phyloP scores from a whole-genome alignment of 1,284 basidiomycete genomes.

The Kalmanozyma brasiliensis region DNA sequence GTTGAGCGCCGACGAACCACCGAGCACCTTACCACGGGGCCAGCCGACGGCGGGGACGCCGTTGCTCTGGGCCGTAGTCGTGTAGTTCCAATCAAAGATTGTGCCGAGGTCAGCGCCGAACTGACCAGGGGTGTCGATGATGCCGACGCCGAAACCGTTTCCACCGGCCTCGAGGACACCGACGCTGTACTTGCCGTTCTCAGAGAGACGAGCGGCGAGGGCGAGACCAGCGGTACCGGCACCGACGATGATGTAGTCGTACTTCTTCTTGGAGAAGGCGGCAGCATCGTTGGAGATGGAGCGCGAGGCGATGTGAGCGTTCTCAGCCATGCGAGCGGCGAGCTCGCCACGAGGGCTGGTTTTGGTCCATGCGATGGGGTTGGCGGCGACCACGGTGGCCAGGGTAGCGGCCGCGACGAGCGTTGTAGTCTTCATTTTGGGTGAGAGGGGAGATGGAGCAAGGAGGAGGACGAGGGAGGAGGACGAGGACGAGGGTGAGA shows the following conservation, averaged over 20 bases:
- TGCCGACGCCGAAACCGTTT: constrained; percentile 43
- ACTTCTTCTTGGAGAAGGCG: constrained; percentile 34
- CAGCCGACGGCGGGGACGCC: constrained; percentile 46
- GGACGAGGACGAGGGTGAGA: neutral
- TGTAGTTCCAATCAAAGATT: constrained; percentile 59
- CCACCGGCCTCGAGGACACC: constrained; percentile 63
- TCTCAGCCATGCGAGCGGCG: constrained; percentile 33
- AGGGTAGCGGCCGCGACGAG: constrained; percentile 39
- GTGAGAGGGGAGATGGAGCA: neutral
- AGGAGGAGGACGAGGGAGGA: neutral
- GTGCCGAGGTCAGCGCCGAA: constrained; percentile 57
- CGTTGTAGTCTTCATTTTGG: constrained; percentile 43
- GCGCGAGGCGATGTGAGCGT: constrained; percentile 36
- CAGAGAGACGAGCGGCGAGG: constrained; percentile 57
- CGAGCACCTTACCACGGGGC: constrained; percentile 66
- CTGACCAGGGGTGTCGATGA: constrained; percentile 55
- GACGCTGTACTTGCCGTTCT: constrained; percentile 54
- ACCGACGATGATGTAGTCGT: constrained; percentile 66
- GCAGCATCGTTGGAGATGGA: constrained; percentile 41
- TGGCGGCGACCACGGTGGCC: constrained; percentile 35
- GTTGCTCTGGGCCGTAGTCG: constrained; percentile 46
- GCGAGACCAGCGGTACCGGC: constrained; percentile 73
- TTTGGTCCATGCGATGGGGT: constrained; percentile 48
- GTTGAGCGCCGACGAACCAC: constrained; percentile 67
- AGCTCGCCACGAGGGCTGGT: constrained; percentile 42